Evolutionary conservation across 306 rosid genomes (phyloP), one percentile per base, ranked within the genome.

Genomic region (Vachellia pachyceras): DNA sequence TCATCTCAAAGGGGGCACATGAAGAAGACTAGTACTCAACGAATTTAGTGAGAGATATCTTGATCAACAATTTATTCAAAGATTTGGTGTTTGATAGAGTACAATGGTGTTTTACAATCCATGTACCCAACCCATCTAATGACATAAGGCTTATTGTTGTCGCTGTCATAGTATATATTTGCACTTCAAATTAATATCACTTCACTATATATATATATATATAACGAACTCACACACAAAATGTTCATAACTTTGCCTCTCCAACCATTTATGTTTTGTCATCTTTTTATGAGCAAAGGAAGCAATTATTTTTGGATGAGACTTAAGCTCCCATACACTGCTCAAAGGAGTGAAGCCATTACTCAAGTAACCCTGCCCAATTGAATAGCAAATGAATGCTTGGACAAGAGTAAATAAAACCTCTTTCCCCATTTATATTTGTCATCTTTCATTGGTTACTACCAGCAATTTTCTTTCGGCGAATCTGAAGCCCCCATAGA

Each of bases 281-380:
- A 65, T 39, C 9, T 4, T 15, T 15, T 33, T 10, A 33, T 58
- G 20, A 46, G 22, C 52, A 12, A 74, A 11, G 5, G 17, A 6
- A 58, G 23, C 25, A 75, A n/a, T 75, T 57, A 18, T 14, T 37
- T 40, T 11, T 57, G 20, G 1, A 41, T 52, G 12, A 69, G n/a
- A 2, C 64, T 79, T 69, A 39, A 39, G 69, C 70, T 70, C 33
- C 58, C 82, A 69, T 55, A 45, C 11, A 60, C 35, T 68, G 13
- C 29, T 10, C 4, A 10, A 20, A 41, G 7, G 46, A 41, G 46
- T 41, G 10, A 52, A 10, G 29, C 45, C 8, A 18, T 45, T 44
- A 60, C 18, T 37, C 46, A 17, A 18, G 60, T 33, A 44, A 61
- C 13, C 18, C 0, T 17, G 64, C 69, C 20, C 40, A n/a, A 35